phyloP scores from a whole-genome alignment of 2,329 filamentous ascomycete genomes.

The Diaporthe aspalathi region DNA sequence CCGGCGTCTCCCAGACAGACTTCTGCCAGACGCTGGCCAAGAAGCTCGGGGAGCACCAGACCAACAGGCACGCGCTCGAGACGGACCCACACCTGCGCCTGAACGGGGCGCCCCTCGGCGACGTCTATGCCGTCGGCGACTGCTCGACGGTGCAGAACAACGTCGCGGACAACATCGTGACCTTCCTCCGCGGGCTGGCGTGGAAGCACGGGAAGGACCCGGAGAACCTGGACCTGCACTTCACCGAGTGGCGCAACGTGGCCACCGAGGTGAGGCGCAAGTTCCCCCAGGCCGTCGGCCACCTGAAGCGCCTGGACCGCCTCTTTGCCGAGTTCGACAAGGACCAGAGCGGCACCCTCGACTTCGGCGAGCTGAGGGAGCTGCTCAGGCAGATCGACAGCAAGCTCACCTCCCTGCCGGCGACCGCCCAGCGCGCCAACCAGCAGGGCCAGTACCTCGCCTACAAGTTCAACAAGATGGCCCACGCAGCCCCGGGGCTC shows the following conservation, averaged over 20 bases:
- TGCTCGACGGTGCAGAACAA: conserved; percentile 99
- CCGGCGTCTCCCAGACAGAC: conserved; percentile 87
- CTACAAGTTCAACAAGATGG: conserved; percentile 92
- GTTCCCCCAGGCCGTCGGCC: conserved; percentile 90
- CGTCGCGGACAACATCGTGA: conserved; percentile 88
- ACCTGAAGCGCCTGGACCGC: conserved; percentile 89
- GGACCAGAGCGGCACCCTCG: conserved; percentile 91
- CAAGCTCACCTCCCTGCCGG: conserved; percentile 93
- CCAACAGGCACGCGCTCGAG: conserved; percentile 90
- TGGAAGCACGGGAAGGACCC: conserved; percentile 94
- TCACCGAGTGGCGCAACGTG: conserved; percentile 87
- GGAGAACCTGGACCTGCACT: conserved; percentile 86
- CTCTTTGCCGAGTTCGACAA: conserved; percentile 94
- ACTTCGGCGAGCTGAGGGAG: conserved; percentile 91
- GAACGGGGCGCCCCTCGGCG: conserved; percentile 87
- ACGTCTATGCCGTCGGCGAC: conserved; percentile 97
- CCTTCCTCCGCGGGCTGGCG: conserved; percentile 87
- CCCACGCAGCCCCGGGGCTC: conserved; percentile 80
- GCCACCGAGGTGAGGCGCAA: conserved; percentile 85
- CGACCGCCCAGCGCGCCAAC: conserved; percentile 94
- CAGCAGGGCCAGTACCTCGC: conserved; percentile 95
- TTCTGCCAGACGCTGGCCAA: conserved; percentile 81
- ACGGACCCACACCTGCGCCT: conserved; percentile 94
- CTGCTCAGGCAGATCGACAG: conserved; percentile 92
- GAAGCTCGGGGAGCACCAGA: conserved; percentile 82